Base-by-base conservation (phyloP, 495 filamentous ascomycete species). In the Aspergillus heteromorphus region DNA sequence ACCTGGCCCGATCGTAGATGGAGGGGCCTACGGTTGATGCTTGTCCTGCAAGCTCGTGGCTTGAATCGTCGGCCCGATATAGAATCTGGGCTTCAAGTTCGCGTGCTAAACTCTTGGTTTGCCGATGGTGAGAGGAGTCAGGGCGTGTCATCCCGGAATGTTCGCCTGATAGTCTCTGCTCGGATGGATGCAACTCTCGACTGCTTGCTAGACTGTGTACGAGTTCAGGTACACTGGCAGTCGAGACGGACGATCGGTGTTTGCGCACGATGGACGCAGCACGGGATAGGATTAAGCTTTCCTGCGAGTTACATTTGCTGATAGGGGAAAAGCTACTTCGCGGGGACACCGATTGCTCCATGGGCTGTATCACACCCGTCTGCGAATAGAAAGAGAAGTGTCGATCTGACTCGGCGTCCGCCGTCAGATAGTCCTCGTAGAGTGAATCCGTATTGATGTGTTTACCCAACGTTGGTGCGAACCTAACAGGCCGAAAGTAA, bases 231-330 rank as follows among this genome's bases (percentile, higher is more conserved):
- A 83, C 67, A 52, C 80, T 82, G 27, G 67, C 71, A n/a, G 77
- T 71, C 0, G 82, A 85, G 20, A 77, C 73, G 0, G 77, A 76
- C 9, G 80, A 83, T 55, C 79, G 80, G 57, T 76, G 77, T 50
- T 78, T 78, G 29, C 78, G 78, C 17, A 73, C 71, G 48, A 79
- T 72, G 7, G 77, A 78, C 23, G 74, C 67, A 10, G 70, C 67
- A 49, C 77, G 66, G 13, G 75, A 80, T 51, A 77, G 60, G 41
- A 80, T 74, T 31, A 82, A 67, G 60, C 79, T 83, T 56, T 82
- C 81, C 48, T 82, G 75, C 23, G 80, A 83, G 59, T 77, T 80
- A 56, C 74, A 78, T 49, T 81, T 83, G 73, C 80, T 83, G 43
- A 81, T 78, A 6, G 74, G 79, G 4, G 80, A 78, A 50, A 74